Base-by-base conservation (phyloP, 2,329 filamentous ascomycete genomes). In the Alternaria alternata region DNA sequence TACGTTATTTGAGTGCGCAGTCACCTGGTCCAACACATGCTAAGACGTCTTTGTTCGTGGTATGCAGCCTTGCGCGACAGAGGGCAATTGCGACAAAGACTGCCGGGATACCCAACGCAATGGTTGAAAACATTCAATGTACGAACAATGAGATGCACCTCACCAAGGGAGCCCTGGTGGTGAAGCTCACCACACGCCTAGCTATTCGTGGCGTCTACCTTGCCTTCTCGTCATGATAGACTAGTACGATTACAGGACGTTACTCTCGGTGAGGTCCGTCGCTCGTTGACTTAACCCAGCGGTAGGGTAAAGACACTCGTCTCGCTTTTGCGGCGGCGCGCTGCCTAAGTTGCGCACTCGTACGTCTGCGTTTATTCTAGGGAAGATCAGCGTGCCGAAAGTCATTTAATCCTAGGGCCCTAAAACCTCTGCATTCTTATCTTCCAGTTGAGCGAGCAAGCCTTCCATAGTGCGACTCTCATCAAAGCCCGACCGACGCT, bases 401-500 rank as follows among this genome's bases (percentile, higher is more conserved):
- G 6, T 4, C 5, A 18, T 2, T 7, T 7, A 12, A 12, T n/a
- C 1, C 3, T 14, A 16, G 16, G 32, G n/a, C 22, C 16, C 18
- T 0, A 24, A 12, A 22, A 72, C 70, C 32, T 67, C 61, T 28
- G 49, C 48, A 16, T 46, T 52, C 14, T 61, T 61, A 16, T 65
- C 62, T 18, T 64, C 60, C 7, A 74, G 30, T n/a, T 68, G 62
- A 7, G 59, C 61, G 3, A 74, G 43, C 9, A 68, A 39, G 9
- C 62, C 65, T 36, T 71, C 67, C 9, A 64, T 53, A 4, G 61
- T 65, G 14, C 74, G 67, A 8, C 61, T 66, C 24, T 74, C 73
- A 42, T 76, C 74, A 49, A 76, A 76, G 11, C 67, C 74, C 8
- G 69, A 66, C 16, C 74, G 67, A 24, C 68, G 68, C 28, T 67